Base-by-base conservation (phyloP, 1,284 basidiomycete genomes). In the Ceratobasidium sp. region DNA sequence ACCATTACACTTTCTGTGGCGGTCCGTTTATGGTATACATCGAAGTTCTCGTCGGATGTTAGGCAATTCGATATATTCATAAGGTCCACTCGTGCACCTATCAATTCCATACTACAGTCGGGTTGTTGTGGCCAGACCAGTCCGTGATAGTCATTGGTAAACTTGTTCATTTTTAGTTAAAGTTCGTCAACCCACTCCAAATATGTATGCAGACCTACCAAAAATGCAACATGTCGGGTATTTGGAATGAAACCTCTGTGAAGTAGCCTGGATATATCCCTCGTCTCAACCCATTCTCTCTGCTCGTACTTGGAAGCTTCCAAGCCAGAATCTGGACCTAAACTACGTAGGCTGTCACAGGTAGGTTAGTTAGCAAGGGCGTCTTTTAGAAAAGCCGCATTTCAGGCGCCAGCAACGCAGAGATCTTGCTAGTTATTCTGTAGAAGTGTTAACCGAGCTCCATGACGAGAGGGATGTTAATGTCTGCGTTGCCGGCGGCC, bases 321-420 rank as follows among this genome's bases (percentile, higher is more conserved):
- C 29, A 29, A 31, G 11, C 54, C 29, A 16, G 27, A 13, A 27
- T 56, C 54, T 13, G 54, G 29, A 16, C 29, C 29, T 29, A 56
- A 56, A 29, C 27, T 34, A 16, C 29, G 24, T 11, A 56, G 31
- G 43, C 43, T 46, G 43, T 14, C 43, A 14, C 43, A 14, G 13
- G 19, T 14, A 34, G 19, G 54, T 59, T 59, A 59, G 56, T 39
- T 22, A 2, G 16, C 49, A 29, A 31, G 37, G 34, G 16, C 31
- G 37, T 14, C n/a, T 34, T 16, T 22, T 59, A 19, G 22, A n/a
- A 39, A 39, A 59, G 56, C 56, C 56, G 56, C 34, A 59, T 19
- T 9, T 59, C 56, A 14, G 56, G 56, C 56, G 56, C 56, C 56
- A 59, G 37, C 56, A 59, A 22, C 34, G n/a, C 34, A 41, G 56